Base-by-base conservation (phyloP, 2,329 filamentous ascomycete genomes). In the Graphiopsis chlorocephala region DNA sequence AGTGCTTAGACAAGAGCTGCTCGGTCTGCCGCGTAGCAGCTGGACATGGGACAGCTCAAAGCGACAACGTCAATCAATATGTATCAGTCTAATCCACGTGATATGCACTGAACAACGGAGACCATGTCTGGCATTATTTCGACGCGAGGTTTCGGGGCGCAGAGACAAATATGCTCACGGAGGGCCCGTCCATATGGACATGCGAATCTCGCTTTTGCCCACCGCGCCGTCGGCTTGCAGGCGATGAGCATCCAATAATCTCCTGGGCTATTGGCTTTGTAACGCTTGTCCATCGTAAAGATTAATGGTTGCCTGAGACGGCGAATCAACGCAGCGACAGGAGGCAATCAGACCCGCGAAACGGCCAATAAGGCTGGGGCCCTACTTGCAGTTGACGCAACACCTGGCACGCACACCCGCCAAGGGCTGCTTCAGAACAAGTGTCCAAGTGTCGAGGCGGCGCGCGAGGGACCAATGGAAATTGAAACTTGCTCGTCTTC, bases 311-410 rank as follows among this genome's bases (percentile, higher is more conserved):
- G 48, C 23, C 12, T 25, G 25, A 29, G 48, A 38, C 60, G 31
- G 47, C 60, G 33, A 62, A 62, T 62, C 48, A 62, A 45, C 48
- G 20, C 12, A 50, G 15, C 33, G 53, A 33, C 42, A 23, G 35
- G 33, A 42, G 20, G 31, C 33, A 50, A 62, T 55, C 60, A 62
- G 60, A 25, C 60, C 48, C 33, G 48, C 48, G 20, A 10, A 55
- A 55, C 60, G 47, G 60, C 60, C 60, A 62, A 62, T 62, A 55
- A 62, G 60, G 60, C 60, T 62, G 60, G 60, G 52, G 60, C 23
- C 48, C 48, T 38, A 15, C 47, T 62, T 14, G 25, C 26, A 33
- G 45, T 61, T 61, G 58, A 61, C 45, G 58, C 58, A 61, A 61
- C 58, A 47, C 58, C 58, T 61, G 58, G 42, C 42, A 52, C 50